A percentile compares a stretch with the other conserved stretches of the same genome.
Conservation (phyloP, 2,329 filamentous ascomycete species). For the Botrytis tulipae region DNA sequence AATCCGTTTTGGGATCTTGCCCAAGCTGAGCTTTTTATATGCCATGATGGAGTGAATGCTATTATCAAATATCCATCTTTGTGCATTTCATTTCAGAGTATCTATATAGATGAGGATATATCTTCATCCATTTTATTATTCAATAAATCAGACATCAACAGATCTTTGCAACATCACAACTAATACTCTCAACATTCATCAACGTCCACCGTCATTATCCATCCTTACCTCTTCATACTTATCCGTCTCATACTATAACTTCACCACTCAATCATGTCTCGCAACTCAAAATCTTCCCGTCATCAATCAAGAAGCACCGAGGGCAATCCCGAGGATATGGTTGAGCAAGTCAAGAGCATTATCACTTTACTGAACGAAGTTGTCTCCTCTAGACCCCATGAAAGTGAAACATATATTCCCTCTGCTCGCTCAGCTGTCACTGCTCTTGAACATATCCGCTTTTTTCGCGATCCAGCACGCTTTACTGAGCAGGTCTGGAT, state of each 20-base stretch:
- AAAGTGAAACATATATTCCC: slow-evolving; percentile 40
- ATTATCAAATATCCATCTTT: slow-evolving; percentile 10
- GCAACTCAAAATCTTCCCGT: slow-evolving; percentile 32
- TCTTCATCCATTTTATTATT: not conserved
- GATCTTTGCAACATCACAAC: not conserved
- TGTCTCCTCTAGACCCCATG: slow-evolving; percentile 28
- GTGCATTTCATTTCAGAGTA: not conserved
- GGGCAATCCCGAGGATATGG: slow-evolving; percentile 28
- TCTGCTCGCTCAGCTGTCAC: slow-evolving; percentile 42
- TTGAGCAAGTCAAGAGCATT: slow-evolving; percentile 35
- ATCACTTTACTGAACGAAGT: slow-evolving; percentile 34
- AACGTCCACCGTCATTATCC: not conserved
- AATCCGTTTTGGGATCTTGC: slow-evolving; percentile 8
- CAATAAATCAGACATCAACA: not conserved
- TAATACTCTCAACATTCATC: not conserved
- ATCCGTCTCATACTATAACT: not conserved
- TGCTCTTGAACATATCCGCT: slow-evolving; percentile 42
- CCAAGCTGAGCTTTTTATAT: slow-evolving; percentile 8
- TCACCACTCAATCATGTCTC: slow-evolving; percentile 22
- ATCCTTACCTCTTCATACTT: not conserved
- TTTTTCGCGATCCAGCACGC: slow-evolving; percentile 40
- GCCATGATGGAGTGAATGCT: not conserved
- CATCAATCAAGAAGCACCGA: slow-evolving; percentile 28
- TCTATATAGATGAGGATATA: slow-evolving; percentile 10
- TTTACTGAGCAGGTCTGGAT: slow-evolving; percentile 44